Percentiles rank a stretch among this genome's conserved stretches.
Evolutionary conservation across 208 protist species (phyloP).

Genomic region (Trichomonas gallinae): DNA sequence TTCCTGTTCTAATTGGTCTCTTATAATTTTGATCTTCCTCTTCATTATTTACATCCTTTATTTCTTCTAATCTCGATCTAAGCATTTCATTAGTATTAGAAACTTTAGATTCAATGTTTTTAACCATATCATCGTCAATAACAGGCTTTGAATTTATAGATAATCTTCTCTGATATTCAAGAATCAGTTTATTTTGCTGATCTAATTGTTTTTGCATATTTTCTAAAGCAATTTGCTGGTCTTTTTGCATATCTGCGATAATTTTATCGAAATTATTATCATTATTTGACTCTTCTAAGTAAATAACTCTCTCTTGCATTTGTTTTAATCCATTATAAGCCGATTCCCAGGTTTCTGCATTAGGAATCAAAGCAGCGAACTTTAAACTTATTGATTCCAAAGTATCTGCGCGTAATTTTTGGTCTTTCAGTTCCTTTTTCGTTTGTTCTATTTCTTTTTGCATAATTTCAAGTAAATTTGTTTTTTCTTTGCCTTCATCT

Average conservation of each 20-base stretch:
- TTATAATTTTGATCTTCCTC: background rate
- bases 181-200: background rate
- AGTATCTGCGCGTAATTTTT: background rate
- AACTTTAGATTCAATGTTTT: background rate
- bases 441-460: background rate
- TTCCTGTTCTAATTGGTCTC: background rate
- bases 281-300: background rate
- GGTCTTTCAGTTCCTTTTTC: background rate
- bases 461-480: background rate
- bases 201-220: background rate
- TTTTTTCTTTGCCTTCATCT: background rate
- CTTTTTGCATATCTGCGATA: background rate
- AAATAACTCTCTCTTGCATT: background rate
- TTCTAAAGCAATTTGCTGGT: background rate
- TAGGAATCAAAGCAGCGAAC: background rate
- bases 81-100: background rate
- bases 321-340: background rate
- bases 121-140: background rate
- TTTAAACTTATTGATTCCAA: background rate
- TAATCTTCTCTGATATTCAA: background rate
- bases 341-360: background rate
- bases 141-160: background rate
- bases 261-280: background rate
- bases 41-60: background rate
- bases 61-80: background rate